Evolutionary conservation across 495 filamentous ascomycete genomes (phyloP), one percentile per base, ranked within the genome.

Genomic region (Neurospora sp.): DNA sequence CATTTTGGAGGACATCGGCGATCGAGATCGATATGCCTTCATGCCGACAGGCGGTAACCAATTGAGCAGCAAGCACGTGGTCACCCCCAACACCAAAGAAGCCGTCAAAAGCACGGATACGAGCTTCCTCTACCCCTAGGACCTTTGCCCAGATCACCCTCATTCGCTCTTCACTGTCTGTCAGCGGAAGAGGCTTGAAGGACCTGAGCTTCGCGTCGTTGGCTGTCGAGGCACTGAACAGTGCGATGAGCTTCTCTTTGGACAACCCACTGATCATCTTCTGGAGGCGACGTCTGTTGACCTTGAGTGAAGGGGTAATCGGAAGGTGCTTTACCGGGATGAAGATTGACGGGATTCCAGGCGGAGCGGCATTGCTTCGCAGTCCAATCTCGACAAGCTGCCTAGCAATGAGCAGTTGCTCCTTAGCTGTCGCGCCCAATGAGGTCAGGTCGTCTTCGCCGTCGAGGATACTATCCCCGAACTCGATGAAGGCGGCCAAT

Each of bases 51-150:
- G 81, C 78, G 9, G 79, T 73, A 3, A 84, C 78, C 40, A 86
- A 72, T 44, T 83, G 78, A 31, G 81, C 79, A 3, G 82, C 82
- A 9, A 81, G 37, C n/a, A 85, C 78, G 8, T 76, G 78, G 45
- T 86, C 83, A 35, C 85, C 85, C 0, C 85, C 84, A 27, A 83
- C 73, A 9, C 79, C 75, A 72, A 86, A 77, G 71, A 86, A 86
- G n/a, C 78, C 80, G 40, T 85, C 84, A 4, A 77, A 72, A 3
- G 83, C 77, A 1, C 78, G 78, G 31, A 86, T 85, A 18, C 76
- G 75, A 6, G 75, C 75, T 68, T 80, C 78, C n/a, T 83, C 78
- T 14, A 84, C 69, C 0, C 74, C 78, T 12, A 86, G 76, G 2
- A 85, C 80, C 22, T 76, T 73, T 2, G 83, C 82, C 84, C 84